phyloP scores from a whole-genome alignment of 768 basidiomycete species.

The Basidioascus undulatus region DNA sequence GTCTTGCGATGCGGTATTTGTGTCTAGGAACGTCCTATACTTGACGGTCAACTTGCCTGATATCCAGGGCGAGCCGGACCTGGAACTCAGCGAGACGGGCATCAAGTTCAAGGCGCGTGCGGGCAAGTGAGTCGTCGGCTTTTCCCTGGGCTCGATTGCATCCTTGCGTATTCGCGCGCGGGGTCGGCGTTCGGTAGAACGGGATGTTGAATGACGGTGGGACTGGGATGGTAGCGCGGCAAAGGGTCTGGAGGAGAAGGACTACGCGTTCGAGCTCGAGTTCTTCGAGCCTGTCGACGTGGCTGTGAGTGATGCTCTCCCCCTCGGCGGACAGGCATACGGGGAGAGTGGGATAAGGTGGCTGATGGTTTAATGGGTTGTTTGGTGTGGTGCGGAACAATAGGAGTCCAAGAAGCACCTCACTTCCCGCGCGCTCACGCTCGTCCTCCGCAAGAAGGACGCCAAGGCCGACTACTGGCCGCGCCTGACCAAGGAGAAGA shows the following conservation, averaged over 20 bases:
- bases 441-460: constrained; percentile 61
- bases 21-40: background rate
- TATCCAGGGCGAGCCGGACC: constrained; percentile 18
- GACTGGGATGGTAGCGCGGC: too few relatives aligned
- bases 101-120: constrained; percentile 2
- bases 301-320: background rate
- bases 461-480: constrained; percentile 64
- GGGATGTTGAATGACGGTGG: too few relatives aligned
- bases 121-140: too few relatives aligned
- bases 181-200: too few relatives aligned
- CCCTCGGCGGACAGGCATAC: too few relatives aligned
- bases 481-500: constrained; percentile 68
- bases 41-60: constrained; percentile 3
- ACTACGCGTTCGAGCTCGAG: constrained; percentile 51
- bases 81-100: constrained; percentile 11
- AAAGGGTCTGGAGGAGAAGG: constrained; percentile 25
- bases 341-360: background rate
- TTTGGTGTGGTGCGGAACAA: background rate
- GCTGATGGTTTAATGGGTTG: background rate
- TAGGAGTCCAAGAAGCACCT: constrained; percentile 34
- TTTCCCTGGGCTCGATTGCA: too few relatives aligned
- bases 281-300: constrained; percentile 45
- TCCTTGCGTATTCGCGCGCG: too few relatives aligned
- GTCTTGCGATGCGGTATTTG: too few relatives aligned
- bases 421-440: constrained; percentile 38